A percentile compares a stretch with the other conserved stretches of the same genome.
Conservation (phyloP, 768 basidiomycete genomes). For the Tephrocybe sp. region DNA sequence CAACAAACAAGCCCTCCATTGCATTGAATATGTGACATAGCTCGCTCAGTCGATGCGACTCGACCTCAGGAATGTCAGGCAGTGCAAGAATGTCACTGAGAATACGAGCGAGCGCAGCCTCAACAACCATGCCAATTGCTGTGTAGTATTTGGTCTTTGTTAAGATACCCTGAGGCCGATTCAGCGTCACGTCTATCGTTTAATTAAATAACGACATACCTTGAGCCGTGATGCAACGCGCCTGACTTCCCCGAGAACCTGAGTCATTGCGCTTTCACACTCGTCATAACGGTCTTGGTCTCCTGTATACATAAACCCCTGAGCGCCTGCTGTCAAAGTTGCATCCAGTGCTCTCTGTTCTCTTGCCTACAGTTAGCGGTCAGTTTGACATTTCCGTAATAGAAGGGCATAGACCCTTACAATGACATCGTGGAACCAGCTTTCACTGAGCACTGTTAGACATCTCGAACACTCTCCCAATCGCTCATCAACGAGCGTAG, state of each 20-base stretch:
- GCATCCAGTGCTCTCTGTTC: constrained; percentile 45
- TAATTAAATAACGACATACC: constrained; percentile 39
- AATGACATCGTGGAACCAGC: constrained; percentile 70
- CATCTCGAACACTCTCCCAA: constrained; percentile 50
- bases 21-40: constrained; percentile 77
- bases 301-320: constrained; percentile 67
- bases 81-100: constrained; percentile 73
- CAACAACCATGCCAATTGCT: constrained; percentile 69
- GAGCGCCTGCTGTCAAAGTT: constrained; percentile 50
- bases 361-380: constrained; percentile 37
- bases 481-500: constrained; percentile 38
- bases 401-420: constrained; percentile 40
- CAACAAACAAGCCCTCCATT: constrained; percentile 79
- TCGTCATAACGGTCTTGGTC: constrained; percentile 77
- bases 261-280: constrained; percentile 68
- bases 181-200: neutral
- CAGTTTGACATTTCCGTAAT: neutral
- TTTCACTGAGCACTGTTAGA: constrained; percentile 58
- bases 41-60: constrained; percentile 82
- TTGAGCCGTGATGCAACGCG: constrained; percentile 66
- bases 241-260: constrained; percentile 64
- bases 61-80: constrained; percentile 84
- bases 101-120: constrained; percentile 65
- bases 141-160: constrained; percentile 71
- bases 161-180: constrained; percentile 53